A percentile compares a stretch with the other conserved stretches of the same genome.
phyloP scores from a whole-genome alignment of 164 flowering plant genomes.

The Dillenia turbinata region DNA sequence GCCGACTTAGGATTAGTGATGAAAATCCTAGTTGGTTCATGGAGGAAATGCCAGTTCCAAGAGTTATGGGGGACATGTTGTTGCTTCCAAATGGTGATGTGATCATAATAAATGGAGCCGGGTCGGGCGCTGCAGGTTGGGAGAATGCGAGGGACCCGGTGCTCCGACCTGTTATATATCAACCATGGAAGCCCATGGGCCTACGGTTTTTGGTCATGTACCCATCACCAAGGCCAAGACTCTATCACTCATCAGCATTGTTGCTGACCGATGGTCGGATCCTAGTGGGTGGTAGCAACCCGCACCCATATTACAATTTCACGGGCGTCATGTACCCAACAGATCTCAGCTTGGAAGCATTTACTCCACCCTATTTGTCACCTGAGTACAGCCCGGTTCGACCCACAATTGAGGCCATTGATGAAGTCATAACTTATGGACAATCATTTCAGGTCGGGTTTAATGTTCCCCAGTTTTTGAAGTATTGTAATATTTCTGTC shows the following conservation, averaged over 20 bases:
- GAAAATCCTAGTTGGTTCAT: constrained; percentile 42
- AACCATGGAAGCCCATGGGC: background rate
- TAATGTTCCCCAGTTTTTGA: constrained; percentile 10
- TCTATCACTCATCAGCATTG: constrained; percentile 57
- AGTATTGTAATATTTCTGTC: constrained; percentile 19
- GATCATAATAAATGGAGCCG: constrained; percentile 51
- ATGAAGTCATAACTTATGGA: constrained; percentile 17
- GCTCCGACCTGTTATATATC: constrained; percentile 39
- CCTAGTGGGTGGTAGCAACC: constrained; percentile 59
- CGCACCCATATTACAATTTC: constrained; percentile 49
- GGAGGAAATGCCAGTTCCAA: constrained; percentile 51
- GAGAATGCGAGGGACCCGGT: constrained; percentile 37
- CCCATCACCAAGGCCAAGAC: constrained; percentile 29
- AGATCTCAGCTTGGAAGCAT: constrained; percentile 55
- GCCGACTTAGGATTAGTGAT: constrained; percentile 34
- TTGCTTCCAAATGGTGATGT: constrained; percentile 53
- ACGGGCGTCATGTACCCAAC: constrained; percentile 44
- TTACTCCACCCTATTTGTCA: constrained; percentile 51
- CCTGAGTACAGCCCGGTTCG: constrained; percentile 1
- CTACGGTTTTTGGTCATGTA: constrained; percentile 39
- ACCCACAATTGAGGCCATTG: constrained; percentile 19
- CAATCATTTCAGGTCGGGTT: constrained; percentile 18
- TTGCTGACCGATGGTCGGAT: constrained; percentile 47
- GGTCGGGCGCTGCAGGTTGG: constrained; percentile 54
- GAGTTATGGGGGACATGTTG: constrained; percentile 70